These are phyloP conservation scores for Dacryopinax primogenitus DNA, from an alignment of 768 basidiomycete genomes.

Conservation along the genomic window DNA sequence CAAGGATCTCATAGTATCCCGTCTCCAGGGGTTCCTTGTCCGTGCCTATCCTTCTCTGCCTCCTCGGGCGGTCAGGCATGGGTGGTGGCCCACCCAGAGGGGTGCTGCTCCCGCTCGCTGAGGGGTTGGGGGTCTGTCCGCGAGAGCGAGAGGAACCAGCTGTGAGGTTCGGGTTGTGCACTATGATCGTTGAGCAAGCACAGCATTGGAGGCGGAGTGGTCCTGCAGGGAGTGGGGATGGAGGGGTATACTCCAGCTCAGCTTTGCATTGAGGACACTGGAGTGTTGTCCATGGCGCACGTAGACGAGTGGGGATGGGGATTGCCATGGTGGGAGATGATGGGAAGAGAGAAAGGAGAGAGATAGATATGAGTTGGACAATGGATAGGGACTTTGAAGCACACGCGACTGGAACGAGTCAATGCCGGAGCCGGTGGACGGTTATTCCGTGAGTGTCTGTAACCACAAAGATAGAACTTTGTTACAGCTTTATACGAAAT, in stretches of 20 bases:
- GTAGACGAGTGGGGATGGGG: not conserved
- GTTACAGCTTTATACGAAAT: too few relatives aligned
- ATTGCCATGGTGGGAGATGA: not conserved
- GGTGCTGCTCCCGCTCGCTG: slow-evolving; percentile 14
- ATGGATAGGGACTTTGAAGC: not conserved
- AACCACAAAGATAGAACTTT: too few relatives aligned
- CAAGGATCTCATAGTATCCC: slow-evolving; percentile 79
- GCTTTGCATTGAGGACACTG: slow-evolving; percentile 18
- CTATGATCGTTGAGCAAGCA: slow-evolving; percentile 45
- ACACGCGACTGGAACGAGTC: slow-evolving; percentile 8
- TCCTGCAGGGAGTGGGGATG: slow-evolving; percentile 43
- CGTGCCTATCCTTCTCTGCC: slow-evolving; percentile 70
- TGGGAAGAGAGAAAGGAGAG: not conserved
- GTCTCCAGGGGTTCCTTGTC: slow-evolving; percentile 81
- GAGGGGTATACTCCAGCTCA: slow-evolving; percentile 28
- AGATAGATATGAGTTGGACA: too few relatives aligned
- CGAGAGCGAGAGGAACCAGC: slow-evolving; percentile 13
- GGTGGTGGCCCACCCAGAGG: slow-evolving; percentile 19
- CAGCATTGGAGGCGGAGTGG: slow-evolving; percentile 59
- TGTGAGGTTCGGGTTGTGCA: slow-evolving; percentile 46
- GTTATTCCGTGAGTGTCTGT: too few relatives aligned
- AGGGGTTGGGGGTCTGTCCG: slow-evolving; percentile 11
- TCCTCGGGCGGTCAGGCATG: slow-evolving; percentile 25
- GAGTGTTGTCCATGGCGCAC: not conserved
- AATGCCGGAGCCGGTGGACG: too few relatives aligned